Evolutionary conservation across 1,139 yeast species (phyloP).

Genomic region (Lodderomyces metapsilosis): DNA sequence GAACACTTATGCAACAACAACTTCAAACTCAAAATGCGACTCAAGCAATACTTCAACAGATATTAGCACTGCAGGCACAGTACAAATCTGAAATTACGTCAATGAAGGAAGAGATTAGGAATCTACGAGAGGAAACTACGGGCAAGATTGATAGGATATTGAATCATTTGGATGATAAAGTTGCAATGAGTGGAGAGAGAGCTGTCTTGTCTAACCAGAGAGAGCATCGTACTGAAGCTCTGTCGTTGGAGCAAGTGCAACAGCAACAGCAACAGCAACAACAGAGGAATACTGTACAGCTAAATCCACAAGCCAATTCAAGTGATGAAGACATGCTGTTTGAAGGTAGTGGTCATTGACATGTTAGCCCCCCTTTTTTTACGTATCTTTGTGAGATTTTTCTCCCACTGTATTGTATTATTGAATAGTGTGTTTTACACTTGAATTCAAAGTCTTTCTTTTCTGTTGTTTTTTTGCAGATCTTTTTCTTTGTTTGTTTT

Average conservation of each 20-base stretch:
- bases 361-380: too few species aligned
- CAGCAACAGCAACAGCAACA: slow-evolving; percentile 5
- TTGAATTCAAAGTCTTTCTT: too few species aligned
- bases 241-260: not conserved
- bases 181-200: not conserved
- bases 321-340: slow-evolving; percentile 2
- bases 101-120: not conserved
- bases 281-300: not conserved
- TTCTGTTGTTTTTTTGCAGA: too few species aligned
- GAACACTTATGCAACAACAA: slow-evolving; percentile 1
- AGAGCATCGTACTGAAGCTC: not conserved
- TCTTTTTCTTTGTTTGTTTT: too few species aligned
- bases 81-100: not conserved
- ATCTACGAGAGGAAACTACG: not conserved
- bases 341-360: not conserved
- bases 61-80: not conserved
- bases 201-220: not conserved
- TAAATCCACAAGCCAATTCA: not conserved
- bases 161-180: not conserved
- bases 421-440: too few species aligned
- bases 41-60: not conserved
- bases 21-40: slow-evolving; percentile 1
- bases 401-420: too few species aligned
- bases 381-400: too few species aligned
- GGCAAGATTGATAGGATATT: not conserved